Evolutionary conservation across 805 yeast genomes (phyloP), one percentile per base, ranked within the genome.

Genomic region (Saccharomycopsis olivae): DNA sequence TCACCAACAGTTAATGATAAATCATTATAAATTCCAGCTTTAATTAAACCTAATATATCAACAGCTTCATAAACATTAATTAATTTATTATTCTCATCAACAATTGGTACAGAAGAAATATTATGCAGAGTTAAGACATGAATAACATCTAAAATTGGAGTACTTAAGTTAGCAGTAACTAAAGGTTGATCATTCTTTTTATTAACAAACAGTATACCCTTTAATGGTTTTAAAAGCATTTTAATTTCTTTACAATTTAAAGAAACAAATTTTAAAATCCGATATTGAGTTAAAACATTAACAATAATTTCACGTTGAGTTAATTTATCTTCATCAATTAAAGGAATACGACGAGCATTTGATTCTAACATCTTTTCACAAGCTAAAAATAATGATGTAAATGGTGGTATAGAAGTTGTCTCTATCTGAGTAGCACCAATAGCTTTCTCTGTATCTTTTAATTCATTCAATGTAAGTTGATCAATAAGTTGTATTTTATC

Each of bases 41-140:
- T 89, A 44, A 92, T 86, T 50, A 92, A 66, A 0, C 95, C 84
- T 50, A 92, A 66, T 2, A 92, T 94, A 61, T 92, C 99, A 25
- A 86, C 94, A 0, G 96, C 94, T 62, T 92, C 99, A 57, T 88
- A 92, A 31, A 89, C 95, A 54, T 92, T 92, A 48, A 86, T 69
- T 48, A 92, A 65, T 47, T 70, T 73, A 29, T 68, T 65, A 28
- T 69, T 64, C 15, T 76, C 85, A 53, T 89, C 96, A 23, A 92
- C 77, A 43, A 92, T 88, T 1, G 99, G 99, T 24, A 92, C 79
- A 2, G 96, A 83, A 3, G 94, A 78, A 11, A 92, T 92, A n/a
- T 87, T 76, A 36, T 77, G 73, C 38, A 74, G 73, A 6, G 89
- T 77, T 49, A 92, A 66, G 44, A 79, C 60, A 53, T 85, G 87